Evolutionary conservation across 164 flowering plant species (phyloP).

Genomic region (Echeveria elegans): DNA sequence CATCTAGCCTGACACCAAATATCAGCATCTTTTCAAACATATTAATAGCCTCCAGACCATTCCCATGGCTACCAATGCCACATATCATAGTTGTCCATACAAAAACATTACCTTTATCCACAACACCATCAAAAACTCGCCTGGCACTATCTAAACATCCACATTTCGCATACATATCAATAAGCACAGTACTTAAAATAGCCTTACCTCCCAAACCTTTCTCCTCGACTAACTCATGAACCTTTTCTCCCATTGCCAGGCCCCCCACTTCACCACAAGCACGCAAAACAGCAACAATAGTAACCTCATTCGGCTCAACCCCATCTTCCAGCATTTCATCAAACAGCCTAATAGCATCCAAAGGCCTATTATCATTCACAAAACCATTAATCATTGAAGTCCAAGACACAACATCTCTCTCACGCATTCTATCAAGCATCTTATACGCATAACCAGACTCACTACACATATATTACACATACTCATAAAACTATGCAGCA

Average conservation of each 20-base stretch:
- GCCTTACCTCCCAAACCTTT: slow-evolving; percentile 13
- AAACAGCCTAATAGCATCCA: slow-evolving; percentile 30
- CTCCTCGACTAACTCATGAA: slow-evolving; percentile 21
- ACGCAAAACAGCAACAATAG: slow-evolving; percentile 30
- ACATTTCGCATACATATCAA: slow-evolving; percentile 47
- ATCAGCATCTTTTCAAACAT: slow-evolving; percentile 26
- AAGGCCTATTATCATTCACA: slow-evolving; percentile 18
- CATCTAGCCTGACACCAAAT: slow-evolving; percentile 24
- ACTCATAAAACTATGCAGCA: slow-evolving; percentile 29
- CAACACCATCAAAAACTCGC: slow-evolving; percentile 20
- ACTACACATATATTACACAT: slow-evolving; percentile 28
- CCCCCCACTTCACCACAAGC: slow-evolving; percentile 43
- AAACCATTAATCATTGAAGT: slow-evolving; percentile 36
- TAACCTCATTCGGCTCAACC: slow-evolving; percentile 33
- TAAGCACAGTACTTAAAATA: slow-evolving; percentile 31
- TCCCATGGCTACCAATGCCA: slow-evolving; percentile 39
- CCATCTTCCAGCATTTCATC: slow-evolving; percentile 24
- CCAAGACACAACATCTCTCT: slow-evolving; percentile 43
- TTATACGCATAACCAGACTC: slow-evolving; percentile 18
- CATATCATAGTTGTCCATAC: slow-evolving; percentile 46
- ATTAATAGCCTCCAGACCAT: slow-evolving; percentile 24
- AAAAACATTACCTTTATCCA: slow-evolving; percentile 20
- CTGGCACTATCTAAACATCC: slow-evolving; percentile 32
- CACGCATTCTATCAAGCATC: slow-evolving; percentile 31
- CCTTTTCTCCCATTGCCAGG: slow-evolving; percentile 24